Evolutionary conservation across 176 grass and related monocot species (phyloP).

Genomic region (Pharus latifolius): DNA sequence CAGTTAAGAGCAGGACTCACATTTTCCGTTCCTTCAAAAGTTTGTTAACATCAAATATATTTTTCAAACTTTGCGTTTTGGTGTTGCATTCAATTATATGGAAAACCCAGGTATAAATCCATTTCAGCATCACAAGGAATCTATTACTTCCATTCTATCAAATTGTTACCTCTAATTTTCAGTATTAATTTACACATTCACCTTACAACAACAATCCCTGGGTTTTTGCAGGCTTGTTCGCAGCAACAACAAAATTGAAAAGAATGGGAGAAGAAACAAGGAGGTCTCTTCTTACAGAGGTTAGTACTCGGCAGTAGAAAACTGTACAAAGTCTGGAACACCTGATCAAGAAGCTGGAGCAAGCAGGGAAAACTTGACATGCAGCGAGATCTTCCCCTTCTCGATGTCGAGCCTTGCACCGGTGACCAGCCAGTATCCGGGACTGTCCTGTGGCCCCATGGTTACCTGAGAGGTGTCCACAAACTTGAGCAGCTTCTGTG

Average conservation of each 20-base stretch:
- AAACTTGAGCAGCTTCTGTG: constrained; percentile 65
- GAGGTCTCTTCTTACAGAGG: background rate
- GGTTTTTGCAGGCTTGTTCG: too few species aligned
- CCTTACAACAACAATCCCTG: background rate
- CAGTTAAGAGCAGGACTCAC: too few species aligned
- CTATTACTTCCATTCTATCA: background rate
- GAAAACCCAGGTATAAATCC: background rate
- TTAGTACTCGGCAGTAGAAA: constrained; percentile 13
- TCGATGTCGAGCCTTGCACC: constrained; percentile 74
- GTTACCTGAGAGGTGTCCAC: constrained; percentile 64
- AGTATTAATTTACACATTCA: background rate
- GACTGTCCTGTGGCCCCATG: constrained; percentile 66
- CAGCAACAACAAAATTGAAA: background rate
- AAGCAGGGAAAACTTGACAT: constrained; percentile 85
- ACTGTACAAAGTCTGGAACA: background rate
- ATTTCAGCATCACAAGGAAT: background rate
- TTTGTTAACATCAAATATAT: too few species aligned
- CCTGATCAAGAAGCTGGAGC: constrained; percentile 9
- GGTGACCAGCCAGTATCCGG: constrained; percentile 85
- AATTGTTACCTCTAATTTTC: background rate
- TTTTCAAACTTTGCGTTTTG: too few species aligned
- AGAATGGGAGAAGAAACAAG: background rate
- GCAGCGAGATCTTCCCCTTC: constrained; percentile 79
- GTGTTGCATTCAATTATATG: background rate
- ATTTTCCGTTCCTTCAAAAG: too few species aligned